These are phyloP conservation scores for Lablab purpureus DNA, from an alignment of 306 rosid species.

Conservation along the genomic window DNA sequence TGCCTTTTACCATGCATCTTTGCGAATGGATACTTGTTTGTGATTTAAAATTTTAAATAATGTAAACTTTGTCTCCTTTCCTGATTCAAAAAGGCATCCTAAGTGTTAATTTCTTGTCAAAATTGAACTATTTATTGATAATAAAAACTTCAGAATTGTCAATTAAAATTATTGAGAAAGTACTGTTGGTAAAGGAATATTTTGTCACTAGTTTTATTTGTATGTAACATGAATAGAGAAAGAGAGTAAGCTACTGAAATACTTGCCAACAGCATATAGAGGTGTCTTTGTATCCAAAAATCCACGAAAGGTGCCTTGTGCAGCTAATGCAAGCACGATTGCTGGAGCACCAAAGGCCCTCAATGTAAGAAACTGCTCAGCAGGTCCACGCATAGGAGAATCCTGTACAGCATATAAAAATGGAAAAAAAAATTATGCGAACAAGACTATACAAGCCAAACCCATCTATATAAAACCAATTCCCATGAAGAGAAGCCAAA, in stretches of 20 bases:
- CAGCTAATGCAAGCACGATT: slow-evolving; percentile 89
- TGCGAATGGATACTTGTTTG: slow-evolving; percentile 11
- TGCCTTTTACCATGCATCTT: slow-evolving; percentile 2
- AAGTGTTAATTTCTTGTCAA: slow-evolving; percentile 29
- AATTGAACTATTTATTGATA: slow-evolving; percentile 16
- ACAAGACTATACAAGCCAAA: slow-evolving; percentile 8
- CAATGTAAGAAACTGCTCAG: slow-evolving; percentile 81
- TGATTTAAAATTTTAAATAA: slow-evolving; percentile 27
- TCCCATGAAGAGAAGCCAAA: slow-evolving; percentile 5
- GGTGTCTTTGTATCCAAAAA: slow-evolving; percentile 93
- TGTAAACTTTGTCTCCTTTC: slow-evolving; percentile 11
- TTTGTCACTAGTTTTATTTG: neutral
- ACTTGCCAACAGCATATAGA: slow-evolving; percentile 86
- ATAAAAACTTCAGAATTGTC: neutral
- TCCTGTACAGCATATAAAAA: slow-evolving; percentile 63
- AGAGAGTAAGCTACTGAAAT: slow-evolving; percentile 43
- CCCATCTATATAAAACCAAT: slow-evolving; percentile 18
- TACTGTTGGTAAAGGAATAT: neutral
- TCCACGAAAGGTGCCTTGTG: slow-evolving; percentile 97
- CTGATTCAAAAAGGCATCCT: neutral
- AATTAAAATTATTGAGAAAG: slow-evolving; percentile 35
- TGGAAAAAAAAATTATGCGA: slow-evolving; percentile 19
- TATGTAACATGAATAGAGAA: slow-evolving; percentile 17
- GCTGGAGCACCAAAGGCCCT: slow-evolving; percentile 96
- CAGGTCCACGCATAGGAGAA: slow-evolving; percentile 87